Evolutionary conservation across 768 basidiomycete genomes (phyloP).

Genomic region (Lenzites betulinus): DNA sequence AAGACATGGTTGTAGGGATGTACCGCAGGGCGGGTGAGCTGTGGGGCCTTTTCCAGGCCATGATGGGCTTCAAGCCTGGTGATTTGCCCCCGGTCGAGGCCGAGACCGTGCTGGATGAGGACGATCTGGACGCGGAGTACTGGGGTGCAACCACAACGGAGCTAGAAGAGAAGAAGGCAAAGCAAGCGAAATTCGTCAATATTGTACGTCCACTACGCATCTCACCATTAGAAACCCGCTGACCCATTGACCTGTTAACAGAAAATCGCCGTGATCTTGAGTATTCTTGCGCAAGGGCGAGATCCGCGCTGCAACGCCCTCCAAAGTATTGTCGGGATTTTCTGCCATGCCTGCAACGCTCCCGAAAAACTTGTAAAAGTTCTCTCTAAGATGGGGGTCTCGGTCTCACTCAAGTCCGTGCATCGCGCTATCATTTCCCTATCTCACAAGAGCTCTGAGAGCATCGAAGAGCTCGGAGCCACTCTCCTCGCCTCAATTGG

Average conservation of each 20-base stretch:
- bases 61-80: slow-evolving; percentile 26
- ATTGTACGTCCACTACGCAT: no score
- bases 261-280: slow-evolving; percentile 24
- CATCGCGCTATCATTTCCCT: not conserved
- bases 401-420: slow-evolving; percentile 2
- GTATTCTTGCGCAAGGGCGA: slow-evolving; percentile 31
- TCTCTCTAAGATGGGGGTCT: slow-evolving; percentile 32
- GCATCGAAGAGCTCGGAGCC: not conserved
- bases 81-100: no score
- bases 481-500: not conserved
- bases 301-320: slow-evolving; percentile 31
- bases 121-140: no score
- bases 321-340: slow-evolving; percentile 32
- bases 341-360: slow-evolving; percentile 30
- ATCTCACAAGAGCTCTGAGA: not conserved
- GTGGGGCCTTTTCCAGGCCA: no score
- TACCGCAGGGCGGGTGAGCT: no score
- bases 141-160: no score
- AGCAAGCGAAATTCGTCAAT: no score
- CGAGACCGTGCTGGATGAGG: no score
- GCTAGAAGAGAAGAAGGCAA: no score
- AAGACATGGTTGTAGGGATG: no score
- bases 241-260: no score
- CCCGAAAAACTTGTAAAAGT: slow-evolving; percentile 32
- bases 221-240: no score